These are phyloP conservation scores for Gossypium trilobum DNA, from an alignment of 441 rosid genomes.

Conservation along the genomic window DNA sequence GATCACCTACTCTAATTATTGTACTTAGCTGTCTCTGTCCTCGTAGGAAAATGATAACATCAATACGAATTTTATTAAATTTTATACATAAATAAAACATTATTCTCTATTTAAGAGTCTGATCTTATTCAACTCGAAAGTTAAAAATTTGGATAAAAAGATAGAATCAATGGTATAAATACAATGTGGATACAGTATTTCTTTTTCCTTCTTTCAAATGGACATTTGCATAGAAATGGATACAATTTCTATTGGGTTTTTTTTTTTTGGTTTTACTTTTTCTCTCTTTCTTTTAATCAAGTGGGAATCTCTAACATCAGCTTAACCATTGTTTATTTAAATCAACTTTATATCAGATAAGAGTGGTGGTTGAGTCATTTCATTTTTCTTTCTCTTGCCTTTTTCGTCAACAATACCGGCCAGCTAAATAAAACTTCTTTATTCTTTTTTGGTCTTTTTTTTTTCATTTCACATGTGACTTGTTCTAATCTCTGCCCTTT, in stretches of 20 bases:
- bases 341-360: conserved; percentile 28
- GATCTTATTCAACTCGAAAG: too few relatives aligned
- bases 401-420: conserved; percentile 20
- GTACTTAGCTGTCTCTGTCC: too few relatives aligned
- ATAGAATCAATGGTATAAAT: too few relatives aligned
- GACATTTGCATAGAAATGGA: too few relatives aligned
- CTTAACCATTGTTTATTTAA: conserved; percentile 9
- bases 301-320: conserved; percentile 25
- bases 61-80: too few relatives aligned
- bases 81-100: too few relatives aligned
- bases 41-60: too few relatives aligned
- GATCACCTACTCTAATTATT: too few relatives aligned
- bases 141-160: too few relatives aligned
- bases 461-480: conserved; percentile 6
- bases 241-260: background rate
- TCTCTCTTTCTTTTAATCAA: conserved; percentile 5
- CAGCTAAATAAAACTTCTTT: conserved; percentile 5
- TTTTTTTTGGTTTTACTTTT: background rate
- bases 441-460: conserved; percentile 1
- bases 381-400: conserved; percentile 12
- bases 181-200: too few relatives aligned
- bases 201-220: too few relatives aligned
- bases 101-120: too few relatives aligned
- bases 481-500: conserved; percentile 18
- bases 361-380: conserved; percentile 43